Evolutionary conservation across 1,284 basidiomycete genomes (phyloP).

Genomic region (Cryptococcus amylolentus): DNA sequence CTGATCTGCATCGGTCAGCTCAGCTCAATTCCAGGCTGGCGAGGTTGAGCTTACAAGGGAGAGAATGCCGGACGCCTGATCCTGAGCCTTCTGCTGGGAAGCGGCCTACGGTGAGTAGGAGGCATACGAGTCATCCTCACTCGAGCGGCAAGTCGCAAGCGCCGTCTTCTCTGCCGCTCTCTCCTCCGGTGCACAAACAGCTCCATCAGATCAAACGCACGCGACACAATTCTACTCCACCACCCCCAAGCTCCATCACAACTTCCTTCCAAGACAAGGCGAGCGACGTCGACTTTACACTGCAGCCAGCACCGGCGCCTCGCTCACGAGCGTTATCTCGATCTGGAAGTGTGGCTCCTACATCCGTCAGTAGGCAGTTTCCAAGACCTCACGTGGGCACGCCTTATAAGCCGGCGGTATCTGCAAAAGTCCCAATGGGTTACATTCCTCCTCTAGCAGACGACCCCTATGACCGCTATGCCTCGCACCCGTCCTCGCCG

Average conservation of each 20-base stretch:
- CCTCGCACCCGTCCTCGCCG: slow-evolving; percentile 25
- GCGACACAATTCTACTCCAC: not conserved
- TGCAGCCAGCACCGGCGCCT: not conserved
- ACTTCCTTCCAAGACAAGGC: too few relatives aligned
- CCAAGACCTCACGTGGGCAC: not conserved
- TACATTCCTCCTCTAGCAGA: slow-evolving; percentile 19
- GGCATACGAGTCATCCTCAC: not conserved
- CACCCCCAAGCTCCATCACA: not conserved
- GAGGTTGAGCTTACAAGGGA: slow-evolving; percentile 9
- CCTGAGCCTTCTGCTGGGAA: not conserved
- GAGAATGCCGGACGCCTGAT: slow-evolving; percentile 6
- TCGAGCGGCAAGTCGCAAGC: not conserved
- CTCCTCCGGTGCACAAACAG: not conserved
- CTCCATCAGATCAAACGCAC: not conserved
- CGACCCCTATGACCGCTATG: slow-evolving; percentile 27
- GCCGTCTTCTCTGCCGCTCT: slow-evolving; percentile 1
- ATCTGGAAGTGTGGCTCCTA: not conserved
- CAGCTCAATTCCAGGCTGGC: slow-evolving; percentile 13
- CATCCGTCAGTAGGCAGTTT: not conserved
- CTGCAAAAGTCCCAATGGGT: slow-evolving; percentile 1
- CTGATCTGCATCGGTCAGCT: slow-evolving; percentile 8
- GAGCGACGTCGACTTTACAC: not conserved
- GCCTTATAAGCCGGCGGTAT: not conserved
- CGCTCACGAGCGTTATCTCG: not conserved
- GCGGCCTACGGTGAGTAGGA: not conserved